Conservation (phyloP, 495 filamentous ascomycete species). For the Cercophora newfieldiana region DNA sequence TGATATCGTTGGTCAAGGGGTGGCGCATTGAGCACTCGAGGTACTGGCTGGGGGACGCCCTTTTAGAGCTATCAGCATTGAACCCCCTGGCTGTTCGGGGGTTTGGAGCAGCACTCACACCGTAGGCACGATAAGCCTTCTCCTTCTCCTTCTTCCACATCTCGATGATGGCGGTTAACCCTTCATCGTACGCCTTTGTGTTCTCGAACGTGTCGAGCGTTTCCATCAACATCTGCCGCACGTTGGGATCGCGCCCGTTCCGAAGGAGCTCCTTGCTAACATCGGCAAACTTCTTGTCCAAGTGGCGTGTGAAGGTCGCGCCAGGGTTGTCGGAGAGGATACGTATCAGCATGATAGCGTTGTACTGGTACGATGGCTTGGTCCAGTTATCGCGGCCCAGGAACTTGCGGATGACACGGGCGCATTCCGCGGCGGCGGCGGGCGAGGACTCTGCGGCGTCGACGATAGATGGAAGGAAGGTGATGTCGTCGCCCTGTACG, state of each 20-base stretch:
- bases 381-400: slow-evolving; percentile 64
- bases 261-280: slow-evolving; percentile 75
- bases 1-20: slow-evolving; percentile 22
- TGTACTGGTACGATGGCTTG: slow-evolving; percentile 78
- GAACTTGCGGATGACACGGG: slow-evolving; percentile 76
- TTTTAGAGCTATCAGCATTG: not conserved
- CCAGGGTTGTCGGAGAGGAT: slow-evolving; percentile 94
- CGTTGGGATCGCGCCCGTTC: slow-evolving; percentile 67
- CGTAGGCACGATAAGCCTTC: slow-evolving; percentile 48
- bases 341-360: slow-evolving; percentile 91
- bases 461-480: slow-evolving; percentile 92
- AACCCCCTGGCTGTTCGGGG: not conserved
- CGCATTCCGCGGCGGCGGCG: slow-evolving; percentile 74
- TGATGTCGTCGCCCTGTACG: slow-evolving; percentile 76
- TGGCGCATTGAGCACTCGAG: slow-evolving; percentile 26
- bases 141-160: slow-evolving; percentile 93
- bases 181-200: slow-evolving; percentile 69
- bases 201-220: slow-evolving; percentile 74
- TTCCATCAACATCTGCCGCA: slow-evolving; percentile 83
- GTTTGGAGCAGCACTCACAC: slow-evolving; percentile 31
- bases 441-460: slow-evolving; percentile 92
- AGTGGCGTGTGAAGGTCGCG: slow-evolving; percentile 78
- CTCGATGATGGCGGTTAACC: slow-evolving; percentile 61
- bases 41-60: slow-evolving; percentile 18
- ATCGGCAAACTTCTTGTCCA: slow-evolving; percentile 77